Percentiles rank a stretch among this genome's conserved stretches.
Conservation (phyloP, 73 alveolate species). For the Paramecium sexaurelia region DNA sequence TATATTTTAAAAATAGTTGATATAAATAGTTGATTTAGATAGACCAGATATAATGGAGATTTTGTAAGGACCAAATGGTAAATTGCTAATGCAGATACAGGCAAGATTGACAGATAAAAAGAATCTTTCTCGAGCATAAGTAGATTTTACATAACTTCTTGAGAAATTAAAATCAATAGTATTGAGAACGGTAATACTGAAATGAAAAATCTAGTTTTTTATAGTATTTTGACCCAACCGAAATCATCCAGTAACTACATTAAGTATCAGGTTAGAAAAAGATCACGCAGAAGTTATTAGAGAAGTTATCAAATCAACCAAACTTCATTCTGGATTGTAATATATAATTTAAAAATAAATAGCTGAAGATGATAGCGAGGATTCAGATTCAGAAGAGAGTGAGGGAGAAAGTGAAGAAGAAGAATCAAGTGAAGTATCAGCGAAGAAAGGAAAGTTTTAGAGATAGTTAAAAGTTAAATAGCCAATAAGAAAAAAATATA, state of each 20-base stretch:
- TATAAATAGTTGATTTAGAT: neutral
- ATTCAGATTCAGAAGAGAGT: conserved; percentile 2
- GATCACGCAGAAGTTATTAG: conserved; percentile 35
- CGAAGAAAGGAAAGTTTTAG: neutral
- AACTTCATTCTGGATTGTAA: conserved; percentile 5
- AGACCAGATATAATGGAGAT: conserved; percentile 14
- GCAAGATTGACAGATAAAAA: neutral
- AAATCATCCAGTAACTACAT: conserved; percentile 42
- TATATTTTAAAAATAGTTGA: neutral
- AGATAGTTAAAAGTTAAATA: neutral
- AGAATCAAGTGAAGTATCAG: conserved; percentile 9
- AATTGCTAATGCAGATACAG: neutral
- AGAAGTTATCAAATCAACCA: conserved; percentile 23
- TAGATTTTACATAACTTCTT: neutral
- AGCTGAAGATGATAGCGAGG: conserved; percentile 49
- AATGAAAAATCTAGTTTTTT: neutral
- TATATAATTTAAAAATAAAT: neutral
- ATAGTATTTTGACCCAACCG: conserved; percentile 61
- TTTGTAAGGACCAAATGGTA: conserved; percentile 9
- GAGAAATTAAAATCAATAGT: conserved; percentile 18
- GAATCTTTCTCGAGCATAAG: neutral
- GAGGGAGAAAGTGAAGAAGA: neutral
- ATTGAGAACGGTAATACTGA: neutral
- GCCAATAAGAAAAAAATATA: neutral
- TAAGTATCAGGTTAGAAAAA: conserved; percentile 50